Percentiles rank a stretch among this genome's conserved stretches.
Conservation (phyloP, 108 stramenopile genomes). For the Epipyxis sp. region DNA sequence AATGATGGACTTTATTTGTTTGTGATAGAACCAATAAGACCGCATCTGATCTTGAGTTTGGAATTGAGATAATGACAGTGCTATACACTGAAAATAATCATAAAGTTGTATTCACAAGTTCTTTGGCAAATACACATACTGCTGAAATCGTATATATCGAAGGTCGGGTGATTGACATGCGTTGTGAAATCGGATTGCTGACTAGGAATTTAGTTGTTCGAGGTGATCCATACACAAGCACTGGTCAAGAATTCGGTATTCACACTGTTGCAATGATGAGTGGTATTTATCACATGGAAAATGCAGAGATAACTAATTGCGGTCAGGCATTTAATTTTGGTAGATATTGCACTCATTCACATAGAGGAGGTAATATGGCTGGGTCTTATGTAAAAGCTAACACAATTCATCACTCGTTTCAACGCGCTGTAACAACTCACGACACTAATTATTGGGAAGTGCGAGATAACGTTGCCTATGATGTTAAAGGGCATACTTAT, state of each 20-base stretch:
- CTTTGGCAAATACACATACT: conserved; percentile 23
- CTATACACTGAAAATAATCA: not conserved
- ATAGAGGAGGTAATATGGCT: conserved; percentile 39
- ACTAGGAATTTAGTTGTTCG: conserved; percentile 47
- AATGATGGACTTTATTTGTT: too few relatives aligned
- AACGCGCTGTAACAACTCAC: conserved; percentile 54
- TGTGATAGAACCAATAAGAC: too few relatives aligned
- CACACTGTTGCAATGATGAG: conserved; percentile 35
- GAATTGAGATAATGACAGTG: conserved; percentile 5
- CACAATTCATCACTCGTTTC: conserved; percentile 43
- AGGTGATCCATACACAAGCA: conserved; percentile 25
- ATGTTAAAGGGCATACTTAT: conserved; percentile 47
- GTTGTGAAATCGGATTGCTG: conserved; percentile 39
- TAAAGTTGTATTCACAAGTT: not conserved
- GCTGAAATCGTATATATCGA: conserved; percentile 18
- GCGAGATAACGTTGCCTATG: conserved; percentile 23
- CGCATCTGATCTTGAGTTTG: not conserved
- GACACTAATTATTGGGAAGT: conserved; percentile 36
- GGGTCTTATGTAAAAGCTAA: conserved; percentile 39
- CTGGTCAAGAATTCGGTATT: conserved; percentile 34
- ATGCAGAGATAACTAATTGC: conserved; percentile 35
- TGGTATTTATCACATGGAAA: conserved; percentile 26
- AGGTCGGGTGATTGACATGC: conserved; percentile 16
- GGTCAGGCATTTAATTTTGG: conserved; percentile 45
- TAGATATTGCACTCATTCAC: conserved; percentile 54